Percentiles rank a stretch among this genome's conserved stretches.
Evolutionary conservation across 1,139 yeast species (phyloP).

Genomic region (Suhomyces bolitotheri): DNA sequence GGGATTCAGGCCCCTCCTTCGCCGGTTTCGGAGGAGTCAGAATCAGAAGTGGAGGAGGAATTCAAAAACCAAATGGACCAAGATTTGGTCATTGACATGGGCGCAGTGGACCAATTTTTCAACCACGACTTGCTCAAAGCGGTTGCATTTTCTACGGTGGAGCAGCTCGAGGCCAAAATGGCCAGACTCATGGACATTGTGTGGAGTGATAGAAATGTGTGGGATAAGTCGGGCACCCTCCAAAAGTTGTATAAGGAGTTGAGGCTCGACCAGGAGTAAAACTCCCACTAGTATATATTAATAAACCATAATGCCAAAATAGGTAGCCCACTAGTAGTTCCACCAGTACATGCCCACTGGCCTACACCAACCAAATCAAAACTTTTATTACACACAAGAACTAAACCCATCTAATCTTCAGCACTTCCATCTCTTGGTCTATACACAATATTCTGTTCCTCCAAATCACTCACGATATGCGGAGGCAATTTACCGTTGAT

Average conservation of each 20-base stretch:
- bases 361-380: too few species aligned
- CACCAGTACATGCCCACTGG: neutral
- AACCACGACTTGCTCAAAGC: slow-evolving; percentile 35
- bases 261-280: neutral
- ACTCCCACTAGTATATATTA: neutral
- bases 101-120: slow-evolving; percentile 21
- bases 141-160: slow-evolving; percentile 61
- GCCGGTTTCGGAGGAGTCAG: slow-evolving; percentile 14
- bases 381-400: slow-evolving; percentile 6
- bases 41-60: slow-evolving; percentile 26
- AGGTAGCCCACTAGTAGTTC: too few species aligned
- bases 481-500: slow-evolving; percentile 91
- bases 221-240: slow-evolving; percentile 60
- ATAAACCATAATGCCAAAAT: neutral
- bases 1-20: slow-evolving; percentile 1
- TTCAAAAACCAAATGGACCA: slow-evolving; percentile 19
- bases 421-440: slow-evolving; percentile 97
- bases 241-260: slow-evolving; percentile 26
- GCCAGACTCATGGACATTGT: slow-evolving; percentile 71
- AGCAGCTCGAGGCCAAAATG: slow-evolving; percentile 69
- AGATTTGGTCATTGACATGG: slow-evolving; percentile 31
- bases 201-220: slow-evolving; percentile 66
- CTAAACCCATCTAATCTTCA: slow-evolving; percentile 53
- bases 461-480: slow-evolving; percentile 73
- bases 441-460: slow-evolving; percentile 73